These are phyloP conservation scores for Trifolium fragiferum DNA, from an alignment of 306 rosid species.

Conservation along the genomic window DNA sequence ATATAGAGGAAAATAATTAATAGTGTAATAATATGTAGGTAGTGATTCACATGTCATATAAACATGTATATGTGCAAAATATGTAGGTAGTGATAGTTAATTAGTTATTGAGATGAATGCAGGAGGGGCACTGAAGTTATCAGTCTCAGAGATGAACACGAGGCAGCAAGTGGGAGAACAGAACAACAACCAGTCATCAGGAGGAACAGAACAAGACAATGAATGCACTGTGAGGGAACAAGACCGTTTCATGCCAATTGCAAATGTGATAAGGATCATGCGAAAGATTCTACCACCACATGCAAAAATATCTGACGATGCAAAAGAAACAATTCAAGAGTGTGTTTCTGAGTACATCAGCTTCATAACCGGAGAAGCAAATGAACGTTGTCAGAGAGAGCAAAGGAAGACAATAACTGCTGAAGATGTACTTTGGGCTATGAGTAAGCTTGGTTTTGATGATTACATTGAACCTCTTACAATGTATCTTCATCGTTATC, in stretches of 20 bases:
- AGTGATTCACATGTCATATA: too few species aligned
- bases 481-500: slow-evolving; percentile 74
- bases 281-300: slow-evolving; percentile 79
- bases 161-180: slow-evolving; percentile 7
- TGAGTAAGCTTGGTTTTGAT: slow-evolving; percentile 87
- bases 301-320: slow-evolving; percentile 82
- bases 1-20: too few species aligned
- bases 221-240: slow-evolving; percentile 85
- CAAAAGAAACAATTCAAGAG: slow-evolving; percentile 87
- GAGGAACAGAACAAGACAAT: slow-evolving; percentile 44
- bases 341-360: slow-evolving; percentile 88
- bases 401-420: slow-evolving; percentile 87
- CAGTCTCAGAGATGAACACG: slow-evolving; percentile 42
- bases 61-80: too few species aligned
- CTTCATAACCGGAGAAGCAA: slow-evolving; percentile 89
- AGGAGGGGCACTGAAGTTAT: slow-evolving; percentile 61
- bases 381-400: slow-evolving; percentile 86
- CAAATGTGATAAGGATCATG: slow-evolving; percentile 90
- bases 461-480: slow-evolving; percentile 81
- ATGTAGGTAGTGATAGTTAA: too few species aligned
- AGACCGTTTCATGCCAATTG: slow-evolving; percentile 94
- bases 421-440: slow-evolving; percentile 90
- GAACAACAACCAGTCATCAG: slow-evolving; percentile 17
- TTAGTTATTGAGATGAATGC: background rate
- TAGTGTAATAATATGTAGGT: too few species aligned